Evolutionary conservation across 1,139 yeast genomes (phyloP).

Genomic region (Magnusiomyces suaveolens): DNA sequence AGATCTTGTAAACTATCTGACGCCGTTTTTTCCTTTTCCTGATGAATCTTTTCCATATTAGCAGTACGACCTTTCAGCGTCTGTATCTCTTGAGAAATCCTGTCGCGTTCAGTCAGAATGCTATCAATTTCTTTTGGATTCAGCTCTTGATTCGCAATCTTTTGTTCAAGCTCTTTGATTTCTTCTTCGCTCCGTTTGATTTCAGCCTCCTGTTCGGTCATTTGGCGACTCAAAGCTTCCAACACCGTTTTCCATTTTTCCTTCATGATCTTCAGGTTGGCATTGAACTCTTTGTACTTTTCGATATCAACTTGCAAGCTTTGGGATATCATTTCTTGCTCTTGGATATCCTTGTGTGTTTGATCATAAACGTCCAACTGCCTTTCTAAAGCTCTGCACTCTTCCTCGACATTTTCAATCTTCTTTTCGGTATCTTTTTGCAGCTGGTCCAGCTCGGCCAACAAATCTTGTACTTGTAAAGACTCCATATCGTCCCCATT

Average conservation of each 20-base stretch:
- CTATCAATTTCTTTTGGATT: constrained; percentile 54
- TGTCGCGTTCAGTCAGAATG: constrained; percentile 53
- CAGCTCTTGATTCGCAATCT: constrained; percentile 48
- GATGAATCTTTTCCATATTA: constrained; percentile 53
- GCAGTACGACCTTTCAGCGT: constrained; percentile 38
- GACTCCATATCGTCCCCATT: constrained; percentile 30
- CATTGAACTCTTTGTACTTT: constrained; percentile 53
- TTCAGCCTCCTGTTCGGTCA: constrained; percentile 27
- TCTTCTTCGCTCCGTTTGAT: neutral
- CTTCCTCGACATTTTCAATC: constrained; percentile 36
- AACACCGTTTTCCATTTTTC: constrained; percentile 56
- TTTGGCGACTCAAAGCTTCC: constrained; percentile 47
- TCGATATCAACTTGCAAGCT: constrained; percentile 64
- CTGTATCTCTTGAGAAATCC: constrained; percentile 49
- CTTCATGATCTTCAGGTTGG: constrained; percentile 44
- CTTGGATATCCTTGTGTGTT: constrained; percentile 36
- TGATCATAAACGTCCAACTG: constrained; percentile 29
- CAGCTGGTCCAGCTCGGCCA: neutral
- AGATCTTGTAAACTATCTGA: constrained; percentile 37
- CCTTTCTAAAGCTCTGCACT: constrained; percentile 33
- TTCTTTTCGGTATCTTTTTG: constrained; percentile 28
- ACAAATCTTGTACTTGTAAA: neutral
- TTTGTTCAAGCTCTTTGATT: constrained; percentile 20
- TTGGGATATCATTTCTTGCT: constrained; percentile 46
- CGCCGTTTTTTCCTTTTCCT: constrained; percentile 47